Conservation (phyloP, 139 green algal genomes). For the Haematococcus lacustris region DNA sequence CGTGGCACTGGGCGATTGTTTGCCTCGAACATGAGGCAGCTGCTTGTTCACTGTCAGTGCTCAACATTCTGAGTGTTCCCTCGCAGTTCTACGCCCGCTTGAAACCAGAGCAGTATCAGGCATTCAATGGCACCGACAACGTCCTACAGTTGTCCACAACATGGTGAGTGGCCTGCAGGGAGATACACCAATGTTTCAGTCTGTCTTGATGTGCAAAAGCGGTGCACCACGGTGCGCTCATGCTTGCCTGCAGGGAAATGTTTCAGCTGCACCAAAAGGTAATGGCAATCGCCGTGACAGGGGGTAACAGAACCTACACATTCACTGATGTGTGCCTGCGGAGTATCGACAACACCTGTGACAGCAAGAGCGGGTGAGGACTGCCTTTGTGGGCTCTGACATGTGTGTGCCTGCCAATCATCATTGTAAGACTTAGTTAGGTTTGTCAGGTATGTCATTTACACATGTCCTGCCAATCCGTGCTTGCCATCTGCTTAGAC, state of each 20-base stretch:
- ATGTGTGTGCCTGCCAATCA: neutral
- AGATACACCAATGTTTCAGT: no score
- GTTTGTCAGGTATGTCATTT: no score
- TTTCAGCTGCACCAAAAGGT: slow-evolving; percentile 15
- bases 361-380: no score
- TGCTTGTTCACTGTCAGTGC: neutral
- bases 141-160: slow-evolving; percentile 6
- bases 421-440: no score
- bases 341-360: no score
- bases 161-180: no score
- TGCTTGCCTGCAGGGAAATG: no score
- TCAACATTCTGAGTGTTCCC: neutral
- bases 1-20: slow-evolving; percentile 1
- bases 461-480: no score
- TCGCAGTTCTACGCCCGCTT: slow-evolving; percentile 8
- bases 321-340: slow-evolving; percentile 5
- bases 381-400: no score
- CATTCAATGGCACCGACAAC: neutral
- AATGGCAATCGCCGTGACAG: neutral
- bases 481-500: no score
- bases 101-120: neutral
- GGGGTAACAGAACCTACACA: neutral
- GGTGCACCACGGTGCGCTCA: no score
- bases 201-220: no score
- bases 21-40: neutral